phyloP scores from a whole-genome alignment of 2,329 filamentous ascomycete species.

The Coniochaeta hoffmannii region DNA sequence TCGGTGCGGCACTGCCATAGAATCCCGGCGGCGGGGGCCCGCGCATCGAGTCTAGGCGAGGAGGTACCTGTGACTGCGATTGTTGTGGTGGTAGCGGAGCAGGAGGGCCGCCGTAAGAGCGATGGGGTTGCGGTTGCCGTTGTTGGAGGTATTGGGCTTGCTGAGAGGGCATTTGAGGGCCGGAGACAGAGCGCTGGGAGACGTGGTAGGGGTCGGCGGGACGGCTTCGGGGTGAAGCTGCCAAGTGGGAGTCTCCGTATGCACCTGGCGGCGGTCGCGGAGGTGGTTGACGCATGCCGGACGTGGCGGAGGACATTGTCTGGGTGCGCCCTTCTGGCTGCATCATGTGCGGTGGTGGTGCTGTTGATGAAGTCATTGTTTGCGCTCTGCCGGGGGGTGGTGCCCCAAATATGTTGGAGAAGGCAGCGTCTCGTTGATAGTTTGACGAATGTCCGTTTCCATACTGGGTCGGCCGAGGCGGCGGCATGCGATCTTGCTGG shows the following conservation, averaged over 20 bases:
- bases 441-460: conserved; percentile 35
- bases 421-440: conserved; percentile 85
- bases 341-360: conserved; percentile 35
- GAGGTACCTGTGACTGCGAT: conserved; percentile 28
- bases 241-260: conserved; percentile 10
- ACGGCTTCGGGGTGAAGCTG: conserved; percentile 27
- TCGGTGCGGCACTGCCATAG: conserved; percentile 26
- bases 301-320: conserved; percentile 59
- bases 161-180: conserved; percentile 35
- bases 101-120: conserved; percentile 43
- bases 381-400: conserved; percentile 86
- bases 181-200: conserved; percentile 40
- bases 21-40: conserved; percentile 38
- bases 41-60: conserved; percentile 50
- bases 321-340: conserved; percentile 63
- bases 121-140: conserved; percentile 38
- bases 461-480: conserved; percentile 38
- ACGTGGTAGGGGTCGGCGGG: conserved; percentile 45
- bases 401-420: conserved; percentile 91
- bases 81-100: conserved; percentile 29
- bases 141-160: conserved; percentile 39
- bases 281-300: conserved; percentile 54
- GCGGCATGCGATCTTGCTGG: conserved; percentile 39
- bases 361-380: conserved; percentile 80
- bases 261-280: conserved; percentile 38